phyloP scores from a whole-genome alignment of 2,329 filamentous ascomycete species.

The Bipolaris gigantea region DNA sequence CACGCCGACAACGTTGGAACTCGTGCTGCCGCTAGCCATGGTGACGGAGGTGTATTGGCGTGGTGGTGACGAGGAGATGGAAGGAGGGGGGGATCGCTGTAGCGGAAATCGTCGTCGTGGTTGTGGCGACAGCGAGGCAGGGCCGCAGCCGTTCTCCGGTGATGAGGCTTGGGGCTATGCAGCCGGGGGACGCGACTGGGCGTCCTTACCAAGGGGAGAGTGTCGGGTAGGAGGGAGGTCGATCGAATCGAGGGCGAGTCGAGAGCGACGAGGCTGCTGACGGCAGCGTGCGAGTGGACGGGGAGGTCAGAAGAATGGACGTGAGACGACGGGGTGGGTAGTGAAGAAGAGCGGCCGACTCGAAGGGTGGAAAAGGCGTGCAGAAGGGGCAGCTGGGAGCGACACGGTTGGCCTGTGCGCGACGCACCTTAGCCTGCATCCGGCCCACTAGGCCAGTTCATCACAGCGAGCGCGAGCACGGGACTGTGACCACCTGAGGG shows the following conservation, averaged over 20 bases:
- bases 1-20: slow-evolving; percentile 96
- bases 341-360: slow-evolving; percentile 29
- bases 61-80: slow-evolving; percentile 6
- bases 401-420: slow-evolving; percentile 12
- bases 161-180: slow-evolving; percentile 15
- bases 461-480: slow-evolving; percentile 11
- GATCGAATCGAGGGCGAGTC: slow-evolving; percentile 5
- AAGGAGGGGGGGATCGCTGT: slow-evolving; percentile 7
- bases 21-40: slow-evolving; percentile 88
- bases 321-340: slow-evolving; percentile 16
- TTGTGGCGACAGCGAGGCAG: slow-evolving; percentile 19
- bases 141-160: slow-evolving; percentile 30
- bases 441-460: slow-evolving; percentile 5
- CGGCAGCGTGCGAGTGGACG: slow-evolving; percentile 23
- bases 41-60: slow-evolving; percentile 14
- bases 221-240: not conserved
- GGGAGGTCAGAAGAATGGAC: slow-evolving; percentile 27
- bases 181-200: slow-evolving; percentile 20
- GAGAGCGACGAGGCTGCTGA: slow-evolving; percentile 23
- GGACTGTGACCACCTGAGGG: slow-evolving; percentile 7
- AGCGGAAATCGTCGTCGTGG: slow-evolving; percentile 3
- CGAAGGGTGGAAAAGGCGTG: slow-evolving; percentile 28
- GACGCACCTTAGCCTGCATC: slow-evolving; percentile 10
- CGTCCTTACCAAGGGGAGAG: slow-evolving; percentile 11
- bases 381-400: slow-evolving; percentile 28